Percentiles rank a stretch among this genome's conserved stretches.
Conservation (phyloP, 2,329 filamentous ascomycete genomes). For the Monilinia fructigena region DNA sequence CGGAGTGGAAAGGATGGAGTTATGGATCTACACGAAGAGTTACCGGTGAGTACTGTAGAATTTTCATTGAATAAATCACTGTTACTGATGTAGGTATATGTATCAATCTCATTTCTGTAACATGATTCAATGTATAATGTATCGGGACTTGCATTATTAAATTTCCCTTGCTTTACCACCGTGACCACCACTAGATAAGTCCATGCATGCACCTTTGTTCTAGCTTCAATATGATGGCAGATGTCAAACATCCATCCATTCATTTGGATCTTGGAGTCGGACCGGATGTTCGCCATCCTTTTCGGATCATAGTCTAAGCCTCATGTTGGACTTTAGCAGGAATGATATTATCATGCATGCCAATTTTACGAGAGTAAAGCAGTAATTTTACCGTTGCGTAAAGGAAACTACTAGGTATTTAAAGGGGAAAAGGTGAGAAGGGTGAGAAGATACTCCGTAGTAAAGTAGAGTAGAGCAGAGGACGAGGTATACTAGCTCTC, state of each 20-base stretch:
- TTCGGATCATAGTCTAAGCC: background rate
- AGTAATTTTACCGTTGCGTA: background rate
- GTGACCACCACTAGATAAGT: background rate
- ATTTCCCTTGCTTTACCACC: background rate
- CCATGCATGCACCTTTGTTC: background rate
- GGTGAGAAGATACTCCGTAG: too few relatives aligned
- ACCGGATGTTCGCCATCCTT: background rate
- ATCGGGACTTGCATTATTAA: background rate
- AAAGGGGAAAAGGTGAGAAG: background rate
- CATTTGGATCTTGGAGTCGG: background rate
- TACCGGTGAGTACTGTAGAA: background rate
- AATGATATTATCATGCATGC: constrained; percentile 1
- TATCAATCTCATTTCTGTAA: background rate
- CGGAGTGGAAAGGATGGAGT: background rate
- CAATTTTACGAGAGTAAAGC: background rate
- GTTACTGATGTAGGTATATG: background rate
- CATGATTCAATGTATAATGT: background rate
- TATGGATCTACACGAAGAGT: background rate
- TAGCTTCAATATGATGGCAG: constrained; percentile 12
- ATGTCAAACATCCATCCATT: constrained; percentile 14
- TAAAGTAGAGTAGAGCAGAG: too few relatives aligned
- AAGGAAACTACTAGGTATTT: too few relatives aligned
- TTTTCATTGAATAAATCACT: background rate
- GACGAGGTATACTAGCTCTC: too few relatives aligned
- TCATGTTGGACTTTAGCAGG: background rate